These are phyloP conservation scores for Nemania bipapillata DNA, from an alignment of 2,329 filamentous ascomycete species.

Conservation along the genomic window DNA sequence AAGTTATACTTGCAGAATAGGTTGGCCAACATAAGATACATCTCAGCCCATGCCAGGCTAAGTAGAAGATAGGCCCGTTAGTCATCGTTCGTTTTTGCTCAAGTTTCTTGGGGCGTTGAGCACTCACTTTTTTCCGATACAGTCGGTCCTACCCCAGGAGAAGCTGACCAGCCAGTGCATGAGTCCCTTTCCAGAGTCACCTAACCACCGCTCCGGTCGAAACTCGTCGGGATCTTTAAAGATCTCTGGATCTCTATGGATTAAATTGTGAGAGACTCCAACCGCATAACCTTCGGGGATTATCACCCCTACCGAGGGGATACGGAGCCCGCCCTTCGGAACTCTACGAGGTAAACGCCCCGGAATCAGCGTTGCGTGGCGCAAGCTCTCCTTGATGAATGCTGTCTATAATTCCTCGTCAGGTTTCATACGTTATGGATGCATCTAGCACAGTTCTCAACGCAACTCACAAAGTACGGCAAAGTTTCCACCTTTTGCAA, in stretches of 20 bases:
- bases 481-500: conserved; percentile 4
- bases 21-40: conserved; percentile 9
- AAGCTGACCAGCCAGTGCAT: not conserved
- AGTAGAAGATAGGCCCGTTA: not conserved
- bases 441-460: too few species aligned
- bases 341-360: not conserved
- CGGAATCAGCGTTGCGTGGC: not conserved
- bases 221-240: not conserved
- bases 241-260: not conserved
- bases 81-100: too few species aligned
- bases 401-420: not conserved
- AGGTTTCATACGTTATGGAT: too few species aligned
- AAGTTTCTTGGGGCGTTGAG: not conserved
- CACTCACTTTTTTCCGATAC: conserved; percentile 12
- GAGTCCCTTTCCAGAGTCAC: not conserved
- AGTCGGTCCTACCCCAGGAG: conserved; percentile 8
- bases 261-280: not conserved
- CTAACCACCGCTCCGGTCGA: conserved; percentile 4
- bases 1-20: conserved; percentile 2
- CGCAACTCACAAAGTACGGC: conserved; percentile 16
- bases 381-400: conserved; percentile 9
- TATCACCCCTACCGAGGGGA: not conserved
- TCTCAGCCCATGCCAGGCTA: conserved; percentile 12
- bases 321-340: conserved; percentile 5
- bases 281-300: conserved; percentile 13